Evolutionary conservation across 2,329 filamentous ascomycete genomes (phyloP), one percentile per base, ranked within the genome.

Genomic region (Fusarium verticillioides): DNA sequence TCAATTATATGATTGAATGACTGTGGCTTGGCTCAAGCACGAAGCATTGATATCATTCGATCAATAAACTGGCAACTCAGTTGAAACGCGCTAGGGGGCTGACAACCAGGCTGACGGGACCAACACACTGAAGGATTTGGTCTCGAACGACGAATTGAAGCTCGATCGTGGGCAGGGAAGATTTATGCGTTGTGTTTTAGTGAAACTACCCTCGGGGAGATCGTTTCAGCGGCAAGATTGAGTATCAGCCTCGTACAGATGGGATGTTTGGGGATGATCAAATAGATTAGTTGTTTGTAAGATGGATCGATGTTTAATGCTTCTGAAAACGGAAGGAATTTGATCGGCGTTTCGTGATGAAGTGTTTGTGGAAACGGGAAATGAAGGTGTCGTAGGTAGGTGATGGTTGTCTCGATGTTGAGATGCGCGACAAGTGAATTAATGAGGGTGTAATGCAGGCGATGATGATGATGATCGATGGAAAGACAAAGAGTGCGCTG

Each of bases 61-160:
- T 72, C 59, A 68, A 70, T 76, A 58, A 76, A 72, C 61, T 66
- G 63, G 66, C 64, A 66, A 77, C 75, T 47, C 43, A 21, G 63
- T 72, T 75, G 75, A 77, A 77, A 77, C 75, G 49, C 69, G 63
- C 66, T 72, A 66, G 72, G 66, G 71, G 65, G 72, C 72, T 74
- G 53, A 74, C 60, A 46, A 52, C 57, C 63, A 74, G 40, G 56
- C 63, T 59, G 67, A 70, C 32, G 47, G 58, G 58, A 66, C 66
- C 63, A 66, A 69, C 49, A 70, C 44, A 53, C 65, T 69, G 53
- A 60, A 61, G 39, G 47, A 62, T 70, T 52, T 40, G 47, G 32
- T 53, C n/a, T 67, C 40, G 46, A 63, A 49, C 53, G 42, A 44
- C 43, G 37, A 40, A 30, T 13, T 21, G 23, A 73, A 58, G 49